Conservation (phyloP, 305 asterid species). For the Fraxinus paxiana region DNA sequence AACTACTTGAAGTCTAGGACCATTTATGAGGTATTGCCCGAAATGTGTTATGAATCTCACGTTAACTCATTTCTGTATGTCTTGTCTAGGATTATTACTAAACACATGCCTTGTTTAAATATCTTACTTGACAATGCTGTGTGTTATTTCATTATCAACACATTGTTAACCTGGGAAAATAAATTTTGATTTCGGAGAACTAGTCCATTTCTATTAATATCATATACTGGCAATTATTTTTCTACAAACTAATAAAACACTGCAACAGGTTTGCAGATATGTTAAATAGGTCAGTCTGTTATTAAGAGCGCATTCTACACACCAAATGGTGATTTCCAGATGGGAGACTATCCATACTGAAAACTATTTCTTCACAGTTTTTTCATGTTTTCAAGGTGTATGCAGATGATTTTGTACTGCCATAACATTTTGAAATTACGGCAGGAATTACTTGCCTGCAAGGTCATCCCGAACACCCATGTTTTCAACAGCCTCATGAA, state of each 20-base stretch:
- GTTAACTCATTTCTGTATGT: conserved; percentile 1
- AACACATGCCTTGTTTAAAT: not conserved
- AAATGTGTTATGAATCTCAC: conserved; percentile 17
- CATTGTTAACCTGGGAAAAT: conserved; percentile 7
- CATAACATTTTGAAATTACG: conserved; percentile 32
- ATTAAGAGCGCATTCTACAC: conserved; percentile 7
- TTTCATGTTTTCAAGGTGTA: conserved; percentile 2
- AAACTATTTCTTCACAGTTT: conserved; percentile 8
- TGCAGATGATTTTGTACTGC: conserved; percentile 21
- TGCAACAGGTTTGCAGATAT: not conserved
- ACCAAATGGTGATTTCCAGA: conserved; percentile 12
- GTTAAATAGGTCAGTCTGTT: not conserved
- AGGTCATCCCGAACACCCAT: conserved; percentile 60
- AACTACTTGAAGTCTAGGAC: conserved; percentile 69
- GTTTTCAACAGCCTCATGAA: conserved; percentile 94
- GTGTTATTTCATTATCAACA: not conserved
- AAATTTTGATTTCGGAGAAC: not conserved
- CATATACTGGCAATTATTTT: not conserved
- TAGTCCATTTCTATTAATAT: conserved; percentile 10
- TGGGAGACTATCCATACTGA: conserved; percentile 9
- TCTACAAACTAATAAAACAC: not conserved
- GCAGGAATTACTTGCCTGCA: conserved; percentile 67
- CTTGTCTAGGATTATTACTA: not conserved
- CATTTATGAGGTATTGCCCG: conserved; percentile 69
- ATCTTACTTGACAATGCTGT: not conserved